Evolutionary conservation across 495 filamentous ascomycete species (phyloP), one percentile per base, ranked within the genome.

Genomic region (Letharia lupina): DNA sequence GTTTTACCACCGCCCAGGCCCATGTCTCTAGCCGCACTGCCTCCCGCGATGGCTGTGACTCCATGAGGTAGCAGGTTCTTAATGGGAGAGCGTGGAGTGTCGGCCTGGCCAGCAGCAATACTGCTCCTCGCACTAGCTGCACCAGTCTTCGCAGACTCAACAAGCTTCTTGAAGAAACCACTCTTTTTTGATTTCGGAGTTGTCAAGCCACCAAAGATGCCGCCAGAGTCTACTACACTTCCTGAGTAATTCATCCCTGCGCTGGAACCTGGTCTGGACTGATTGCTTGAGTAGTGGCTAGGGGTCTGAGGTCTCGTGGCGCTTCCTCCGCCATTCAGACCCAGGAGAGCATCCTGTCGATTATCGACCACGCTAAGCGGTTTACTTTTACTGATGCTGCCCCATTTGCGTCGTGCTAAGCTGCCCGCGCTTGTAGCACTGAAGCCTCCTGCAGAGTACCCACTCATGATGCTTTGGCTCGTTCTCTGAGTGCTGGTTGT

Each of bases 341-440:
- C 79, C 57, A 76, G 72, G 13, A 76, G 20, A 73, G 74, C 60
- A 74, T 70, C 60, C 71, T 77, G 66, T 80, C 81, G 75, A 81
- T 77, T 77, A 62, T 83, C 81, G 70, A 84, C 77, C 3, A 80
- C 79, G 50, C 82, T 87, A 60, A 77, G 76, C 2, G 84, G 84
- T 60, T 84, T 73, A 44, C 77, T 77, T 61, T 73, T 64, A 15
- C 72, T 73, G n/a, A 75, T 74, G 61, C 74, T 78, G 35, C 73
- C 72, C 68, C 72, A 72, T 71, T 83, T 90, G 75, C 88, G 86
- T 59, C 94, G 83, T 35, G 91, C 92, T 41, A 93, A 84, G 75
- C 92, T 96, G 56, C 93, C 95, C 20, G 94, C 94, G 74, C 93
- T 97, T 1, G 95, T 98, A 48, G 93, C 90, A 73, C 92, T 96